Conservation (phyloP, 805 yeast genomes). For the Pichia ethanolica region DNA sequence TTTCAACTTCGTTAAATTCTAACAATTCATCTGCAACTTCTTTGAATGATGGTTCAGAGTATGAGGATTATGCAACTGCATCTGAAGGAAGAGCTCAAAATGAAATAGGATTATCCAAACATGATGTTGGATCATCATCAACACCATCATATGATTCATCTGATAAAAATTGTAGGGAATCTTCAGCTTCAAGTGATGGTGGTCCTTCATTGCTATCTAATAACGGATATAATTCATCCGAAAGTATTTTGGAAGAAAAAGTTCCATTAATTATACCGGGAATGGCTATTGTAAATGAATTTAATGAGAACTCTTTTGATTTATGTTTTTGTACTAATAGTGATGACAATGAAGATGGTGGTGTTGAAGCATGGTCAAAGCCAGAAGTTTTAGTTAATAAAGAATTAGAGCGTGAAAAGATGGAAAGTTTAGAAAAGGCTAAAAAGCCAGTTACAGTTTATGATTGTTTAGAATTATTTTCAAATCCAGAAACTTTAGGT, state of each 20-base stretch:
- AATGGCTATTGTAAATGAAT: slow-evolving; percentile 55
- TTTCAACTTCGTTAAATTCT: too few relatives aligned
- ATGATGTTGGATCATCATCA: background rate
- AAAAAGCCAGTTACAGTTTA: slow-evolving; percentile 47
- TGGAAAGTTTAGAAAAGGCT: slow-evolving; percentile 21
- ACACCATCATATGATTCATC: background rate
- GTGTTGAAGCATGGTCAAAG: slow-evolving; percentile 48
- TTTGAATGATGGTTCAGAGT: too few relatives aligned
- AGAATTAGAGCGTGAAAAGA: slow-evolving; percentile 44
- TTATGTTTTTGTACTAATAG: slow-evolving; percentile 45
- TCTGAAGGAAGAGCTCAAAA: too few relatives aligned
- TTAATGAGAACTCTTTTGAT: slow-evolving; percentile 45
- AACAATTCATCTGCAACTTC: too few relatives aligned
- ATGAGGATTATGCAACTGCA: too few relatives aligned
- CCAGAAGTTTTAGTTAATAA: slow-evolving; percentile 45
- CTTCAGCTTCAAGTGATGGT: background rate
- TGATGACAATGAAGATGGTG: slow-evolving; percentile 37
- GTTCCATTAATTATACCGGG: slow-evolving; percentile 11
- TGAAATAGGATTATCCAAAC: background rate
- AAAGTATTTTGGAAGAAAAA: background rate
- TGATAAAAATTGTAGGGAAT: too few relatives aligned
- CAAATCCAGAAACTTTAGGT: slow-evolving; percentile 77
- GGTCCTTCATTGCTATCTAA: background rate
- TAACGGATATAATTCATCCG: background rate
- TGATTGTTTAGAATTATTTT: slow-evolving; percentile 69